Base-by-base conservation (phyloP, 192 early-diverging fungal genomes). In the Helicostylum pulchrum region DNA sequence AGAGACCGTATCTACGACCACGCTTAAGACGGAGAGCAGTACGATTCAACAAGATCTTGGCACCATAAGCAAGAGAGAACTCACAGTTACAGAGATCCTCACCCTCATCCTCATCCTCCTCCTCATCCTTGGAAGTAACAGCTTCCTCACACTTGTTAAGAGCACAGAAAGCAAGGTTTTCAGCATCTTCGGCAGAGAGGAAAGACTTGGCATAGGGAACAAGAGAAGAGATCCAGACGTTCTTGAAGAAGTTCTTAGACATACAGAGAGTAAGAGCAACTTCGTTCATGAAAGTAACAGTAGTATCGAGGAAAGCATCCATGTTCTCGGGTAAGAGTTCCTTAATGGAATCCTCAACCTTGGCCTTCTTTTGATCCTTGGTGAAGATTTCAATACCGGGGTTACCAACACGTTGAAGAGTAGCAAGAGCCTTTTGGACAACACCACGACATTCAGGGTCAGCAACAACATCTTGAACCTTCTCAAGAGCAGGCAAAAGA, bases 21-120 rank as follows among this genome's bases (percentile, higher is more conserved):
- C 88, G 84, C 68, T 80, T 80, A 39, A 93, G 80, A 70, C 75
- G 77, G 49, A 80, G 77, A 67, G 71, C 61, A 51, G 81, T 79
- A 71, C 78, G 89, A 83, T 88, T 89, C 63, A 91, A 78, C 72
- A 91, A 71, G 71, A 91, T 87, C 85, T 85, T 89, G 81, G 83
- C 85, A 83, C 91, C 88, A 78, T 90, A 90, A 58, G 88, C 89
- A 67, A 91, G 83, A n/a, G 89, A 89, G 87, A 91, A 91, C 61
- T 87, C 86, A 75, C 85, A 88, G 82, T 93, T 88, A 80, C 77
- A 78, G 55, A 77, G 79, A 62, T 76, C 76, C 61, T 76, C 82
- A 71, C 78, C 82, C 56, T 79, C 80, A 65, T 78, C 79, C 66
- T 83, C 71, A 59, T 82, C 81, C 57, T 77, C 75, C 47, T 78